Evolutionary conservation across 768 basidiomycete genomes (phyloP).

Genomic region (Kwoniella dejecticola): DNA sequence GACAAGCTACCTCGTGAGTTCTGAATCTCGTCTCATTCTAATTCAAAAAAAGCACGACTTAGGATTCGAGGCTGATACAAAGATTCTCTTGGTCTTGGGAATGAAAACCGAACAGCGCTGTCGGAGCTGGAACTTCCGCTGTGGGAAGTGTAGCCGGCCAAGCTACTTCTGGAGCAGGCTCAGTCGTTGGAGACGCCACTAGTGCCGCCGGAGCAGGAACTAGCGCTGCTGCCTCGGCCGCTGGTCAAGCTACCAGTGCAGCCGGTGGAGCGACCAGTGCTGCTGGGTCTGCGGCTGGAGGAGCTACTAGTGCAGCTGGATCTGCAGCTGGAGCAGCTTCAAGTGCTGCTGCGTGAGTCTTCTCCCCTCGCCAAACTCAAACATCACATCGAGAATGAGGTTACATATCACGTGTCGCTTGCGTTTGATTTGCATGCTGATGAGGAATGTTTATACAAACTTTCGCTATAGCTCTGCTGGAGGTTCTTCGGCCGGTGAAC

Average conservation of each 20-base stretch:
- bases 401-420: too few species aligned
- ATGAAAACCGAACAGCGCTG: too few species aligned
- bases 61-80: too few species aligned
- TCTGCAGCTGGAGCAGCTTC: conserved; percentile 9
- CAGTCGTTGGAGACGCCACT: conserved; percentile 15
- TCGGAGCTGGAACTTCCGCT: conserved; percentile 5
- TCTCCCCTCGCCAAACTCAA: neutral
- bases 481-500: conserved; percentile 17
- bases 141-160: conserved; percentile 17
- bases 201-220: conserved; percentile 14
- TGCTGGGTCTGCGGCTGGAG: conserved; percentile 10
- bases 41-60: too few species aligned
- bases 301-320: conserved; percentile 16
- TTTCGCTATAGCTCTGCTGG: neutral
- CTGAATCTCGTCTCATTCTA: neutral
- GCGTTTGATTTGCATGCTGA: neutral
- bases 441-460: neutral
- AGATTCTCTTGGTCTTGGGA: too few species aligned
- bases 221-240: conserved; percentile 5
- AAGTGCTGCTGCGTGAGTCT: conserved; percentile 16
- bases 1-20: neutral
- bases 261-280: conserved; percentile 9
- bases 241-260: neutral
- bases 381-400: too few species aligned
- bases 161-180: conserved; percentile 22